Evolutionary conservation across 2,329 filamentous ascomycete species (phyloP), one percentile per base, ranked within the genome.

Genomic region (Botrytis galanthina): DNA sequence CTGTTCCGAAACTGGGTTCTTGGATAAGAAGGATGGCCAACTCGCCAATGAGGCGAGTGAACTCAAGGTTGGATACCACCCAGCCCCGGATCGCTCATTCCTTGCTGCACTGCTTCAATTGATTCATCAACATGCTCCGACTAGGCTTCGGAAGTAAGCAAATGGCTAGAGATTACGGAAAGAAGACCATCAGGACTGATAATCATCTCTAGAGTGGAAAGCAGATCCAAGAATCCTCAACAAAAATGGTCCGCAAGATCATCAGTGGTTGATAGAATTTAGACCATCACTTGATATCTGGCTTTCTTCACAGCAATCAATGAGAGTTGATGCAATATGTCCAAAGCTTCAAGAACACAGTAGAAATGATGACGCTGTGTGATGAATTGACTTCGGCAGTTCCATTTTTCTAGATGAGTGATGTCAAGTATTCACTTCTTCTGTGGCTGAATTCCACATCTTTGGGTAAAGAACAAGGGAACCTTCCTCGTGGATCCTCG

Each of bases 361-460:
- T n/a, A 61, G 35, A 18, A 39, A 7, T 22, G 10, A 7, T 61
- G 22, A 26, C 8, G 10, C 2, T 48, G 22, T 61, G 39, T 39
- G 59, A 10, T 39, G 7, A n/a, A 61, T 87, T 0, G 86, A 86
- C 70, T 91, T 91, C 0, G 89, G 89, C 0, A 90, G 81, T 0
- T 89, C 89, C 0, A 89, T 85, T 0, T 86, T 88, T 7, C 89
- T 88, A 54, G 77, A 75, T 26, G 77, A 8, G 32, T 78, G 76
- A 5, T 79, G 79, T 26, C 81, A 80, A 64, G 76, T 79, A 8
- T 83, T 82, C 0, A 82, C 81, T 1, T 84, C 83, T 46, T 81
- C 73, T 0, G 75, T 77, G 5, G 81, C 83, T 10, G 80, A 76
- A 0, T 81, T 78, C 20, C 80, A 84, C 5, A 76, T 80, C 51